Conservation (phyloP, 2,329 filamentous ascomycete genomes). For the Esteya vermicola region DNA sequence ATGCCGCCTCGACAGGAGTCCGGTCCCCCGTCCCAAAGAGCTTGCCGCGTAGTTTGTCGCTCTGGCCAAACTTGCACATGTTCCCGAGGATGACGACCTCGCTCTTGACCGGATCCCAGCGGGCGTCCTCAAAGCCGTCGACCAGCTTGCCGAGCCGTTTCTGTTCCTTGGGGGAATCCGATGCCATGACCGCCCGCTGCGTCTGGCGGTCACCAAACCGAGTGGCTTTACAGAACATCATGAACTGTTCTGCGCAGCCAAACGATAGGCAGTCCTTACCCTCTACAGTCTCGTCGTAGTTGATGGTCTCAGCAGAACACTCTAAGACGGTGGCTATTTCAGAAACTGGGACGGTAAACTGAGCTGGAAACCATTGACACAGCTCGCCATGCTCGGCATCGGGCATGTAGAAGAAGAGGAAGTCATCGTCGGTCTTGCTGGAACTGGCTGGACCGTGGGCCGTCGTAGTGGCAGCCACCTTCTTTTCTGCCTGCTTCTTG, state of each 20-base stretch:
- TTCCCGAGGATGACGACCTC: conserved; percentile 42
- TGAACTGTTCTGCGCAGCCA: conserved; percentile 23
- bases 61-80: conserved; percentile 40
- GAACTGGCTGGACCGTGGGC: too few relatives aligned
- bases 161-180: conserved; percentile 2
- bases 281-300: too few relatives aligned
- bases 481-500: too few relatives aligned
- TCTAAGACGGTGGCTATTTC: too few relatives aligned
- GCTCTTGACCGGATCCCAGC: conserved; percentile 16
- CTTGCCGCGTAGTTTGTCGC: conserved; percentile 10
- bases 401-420: too few relatives aligned
- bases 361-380: too few relatives aligned
- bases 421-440: too few relatives aligned
- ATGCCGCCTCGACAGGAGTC: conserved; percentile 47
- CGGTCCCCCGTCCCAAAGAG: conserved; percentile 43
- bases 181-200: neutral
- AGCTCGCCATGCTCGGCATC: too few relatives aligned
- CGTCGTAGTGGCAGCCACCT: too few relatives aligned
- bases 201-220: conserved; percentile 17
- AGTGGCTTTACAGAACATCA: conserved; percentile 24
- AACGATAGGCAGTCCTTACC: conserved; percentile 14
- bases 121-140: neutral
- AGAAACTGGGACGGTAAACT: too few relatives aligned
- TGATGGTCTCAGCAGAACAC: too few relatives aligned
- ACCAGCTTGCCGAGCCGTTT: conserved; percentile 1